Percentiles rank a stretch among this genome's conserved stretches.
Conservation (phyloP, 2,329 filamentous ascomycete genomes). For the Aspergillus sergii region DNA sequence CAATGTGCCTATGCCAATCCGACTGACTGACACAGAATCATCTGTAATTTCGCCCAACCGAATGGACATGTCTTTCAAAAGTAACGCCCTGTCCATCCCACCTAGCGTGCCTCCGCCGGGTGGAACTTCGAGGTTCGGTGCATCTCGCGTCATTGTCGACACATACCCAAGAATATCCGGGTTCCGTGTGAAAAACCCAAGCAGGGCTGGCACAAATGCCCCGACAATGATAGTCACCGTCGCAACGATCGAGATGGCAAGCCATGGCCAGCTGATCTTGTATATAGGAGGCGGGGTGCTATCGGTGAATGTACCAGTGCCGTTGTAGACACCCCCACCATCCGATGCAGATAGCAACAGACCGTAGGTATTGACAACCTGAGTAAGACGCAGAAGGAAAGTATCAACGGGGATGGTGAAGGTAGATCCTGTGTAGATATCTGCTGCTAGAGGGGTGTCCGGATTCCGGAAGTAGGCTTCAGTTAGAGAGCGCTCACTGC, state of each 20-base stretch:
- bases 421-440: not conserved
- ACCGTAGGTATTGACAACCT: constrained; percentile 5
- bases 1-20: too few species aligned
- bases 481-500: not conserved
- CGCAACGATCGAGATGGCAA: not conserved
- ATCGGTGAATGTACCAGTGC: not conserved
- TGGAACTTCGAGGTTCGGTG: not conserved
- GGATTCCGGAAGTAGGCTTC: constrained; percentile 4
- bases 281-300: not conserved
- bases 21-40: too few species aligned
- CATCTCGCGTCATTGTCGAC: constrained; percentile 5
- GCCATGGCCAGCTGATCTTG: not conserved
- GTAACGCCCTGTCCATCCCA: not conserved
- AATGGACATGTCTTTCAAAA: constrained; percentile 1
- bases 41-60: not conserved
- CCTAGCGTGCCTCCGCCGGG: constrained; percentile 1
- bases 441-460: not conserved
- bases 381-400: not conserved
- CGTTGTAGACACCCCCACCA: not conserved
- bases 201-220: not conserved
- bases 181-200: not conserved
- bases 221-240: not conserved
- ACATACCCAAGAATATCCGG: constrained; percentile 11
- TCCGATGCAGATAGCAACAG: not conserved
- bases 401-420: not conserved